Evolutionary conservation across 352 stramenopile species (phyloP).

Genomic region (Albugo candida): DNA sequence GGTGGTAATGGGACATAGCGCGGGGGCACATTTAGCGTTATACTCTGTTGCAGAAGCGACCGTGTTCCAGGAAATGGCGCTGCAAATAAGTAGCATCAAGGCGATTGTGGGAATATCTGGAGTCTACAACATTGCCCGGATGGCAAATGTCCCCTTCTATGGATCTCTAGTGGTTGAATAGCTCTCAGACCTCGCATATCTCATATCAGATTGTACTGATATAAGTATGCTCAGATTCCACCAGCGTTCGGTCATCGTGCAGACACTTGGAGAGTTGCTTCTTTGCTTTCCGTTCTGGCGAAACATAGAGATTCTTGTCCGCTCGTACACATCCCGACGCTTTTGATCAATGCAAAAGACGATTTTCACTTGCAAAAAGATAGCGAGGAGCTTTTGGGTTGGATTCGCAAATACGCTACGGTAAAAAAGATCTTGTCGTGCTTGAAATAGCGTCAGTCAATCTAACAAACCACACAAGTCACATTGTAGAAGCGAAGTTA

Average conservation of each 20-base stretch:
- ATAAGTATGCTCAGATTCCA: slow-evolving; percentile 11
- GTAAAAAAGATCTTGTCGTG: slow-evolving; percentile 10
- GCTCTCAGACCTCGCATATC: background rate
- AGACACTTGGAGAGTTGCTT: slow-evolving; percentile 52
- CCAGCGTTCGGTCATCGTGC: slow-evolving; percentile 50
- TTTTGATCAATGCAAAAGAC: slow-evolving; percentile 45
- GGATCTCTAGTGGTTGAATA: slow-evolving; percentile 24
- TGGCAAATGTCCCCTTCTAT: slow-evolving; percentile 56
- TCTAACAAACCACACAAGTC: background rate
- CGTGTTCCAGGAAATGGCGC: slow-evolving; percentile 18
- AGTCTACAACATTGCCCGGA: slow-evolving; percentile 71
- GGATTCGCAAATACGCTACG: slow-evolving; percentile 31
- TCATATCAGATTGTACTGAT: background rate
- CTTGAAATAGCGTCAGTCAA: background rate
- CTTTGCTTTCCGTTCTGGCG: slow-evolving; percentile 22
- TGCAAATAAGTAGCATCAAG: slow-evolving; percentile 20
- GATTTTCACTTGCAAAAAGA: slow-evolving; percentile 74
- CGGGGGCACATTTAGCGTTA: slow-evolving; percentile 62
- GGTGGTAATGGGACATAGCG: slow-evolving; percentile 2
- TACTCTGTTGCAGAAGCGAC: slow-evolving; percentile 35
- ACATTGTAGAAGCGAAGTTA: slow-evolving; percentile 7
- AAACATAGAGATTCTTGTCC: slow-evolving; percentile 20
- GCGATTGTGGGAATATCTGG: slow-evolving; percentile 56
- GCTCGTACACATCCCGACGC: slow-evolving; percentile 24
- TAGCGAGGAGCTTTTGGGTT: slow-evolving; percentile 31